Evolutionary conservation across 164 flowering plant species (phyloP), one percentile per base, ranked within the genome.

Genomic region (Kalanchoe fedtschenkoi): DNA sequence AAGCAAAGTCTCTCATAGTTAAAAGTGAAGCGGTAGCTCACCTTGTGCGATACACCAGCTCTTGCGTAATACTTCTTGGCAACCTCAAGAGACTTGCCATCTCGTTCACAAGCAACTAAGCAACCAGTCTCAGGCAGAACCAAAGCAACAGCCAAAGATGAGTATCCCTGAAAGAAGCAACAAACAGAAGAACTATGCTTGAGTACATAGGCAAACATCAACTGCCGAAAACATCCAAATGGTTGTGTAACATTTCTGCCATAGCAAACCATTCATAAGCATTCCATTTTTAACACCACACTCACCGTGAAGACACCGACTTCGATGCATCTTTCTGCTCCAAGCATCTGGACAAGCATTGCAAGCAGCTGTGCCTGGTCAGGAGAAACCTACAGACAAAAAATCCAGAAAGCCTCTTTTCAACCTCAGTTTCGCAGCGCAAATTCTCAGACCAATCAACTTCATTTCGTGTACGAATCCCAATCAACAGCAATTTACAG

Each of bases 31-130:
- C 5, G 58, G 42, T 43, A 34, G 15, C 61, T 69, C 64, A 87
- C 97, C 91, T 87, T 91, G 73, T 89, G 81, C 5, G 83, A 76
- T 61, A 91, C 92, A 68, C 95, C 95, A 66, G 96, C 98, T 68
- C 64, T 74, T 62, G 77, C 73, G 58, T 87, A 87, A 65, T 84
- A 91, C 76, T 64, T 81, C 58, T 74, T 78, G 28, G 98, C 98
- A 69, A 89, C 80, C 71, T 83, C 91, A 68, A 91, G 83, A 63
- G 77, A 74, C 55, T 65, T 80, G 61, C 63, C 80, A 76, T 89
- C 96, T 71, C 93, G 89, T 77, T 87, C 81, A 65, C 90, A 80
- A 37, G 80, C 80, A 62, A 81, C 77, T 42, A 81, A 70, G 62
- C 65, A 71, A 65, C 95, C 96, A 43, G 85, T 77, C 69, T 87